These are phyloP conservation scores for Gentiana dahurica DNA, from an alignment of 257 asterid genomes.

Conservation along the genomic window DNA sequence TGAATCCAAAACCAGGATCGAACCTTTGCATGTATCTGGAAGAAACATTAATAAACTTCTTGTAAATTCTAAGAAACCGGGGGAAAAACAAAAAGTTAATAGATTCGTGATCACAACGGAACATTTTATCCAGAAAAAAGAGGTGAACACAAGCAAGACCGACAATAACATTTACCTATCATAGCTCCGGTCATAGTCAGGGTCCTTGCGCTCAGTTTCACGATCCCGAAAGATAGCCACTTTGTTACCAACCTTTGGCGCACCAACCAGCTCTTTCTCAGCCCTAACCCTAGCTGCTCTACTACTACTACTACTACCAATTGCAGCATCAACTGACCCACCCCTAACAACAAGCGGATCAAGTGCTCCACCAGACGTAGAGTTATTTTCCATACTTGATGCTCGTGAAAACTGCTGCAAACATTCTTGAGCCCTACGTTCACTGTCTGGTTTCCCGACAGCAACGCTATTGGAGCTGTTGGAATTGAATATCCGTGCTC, in stretches of 20 bases:
- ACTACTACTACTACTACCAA: conserved; percentile 69
- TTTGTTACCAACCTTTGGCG: conserved; percentile 50
- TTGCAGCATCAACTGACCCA: conserved; percentile 51
- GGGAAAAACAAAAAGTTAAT: no score
- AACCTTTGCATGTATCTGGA: conserved; percentile 87
- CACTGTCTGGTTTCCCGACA: conserved; percentile 46
- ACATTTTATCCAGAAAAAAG: not conserved
- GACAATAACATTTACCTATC: conserved; percentile 46
- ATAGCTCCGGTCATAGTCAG: conserved; percentile 87
- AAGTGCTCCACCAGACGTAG: conserved; percentile 31
- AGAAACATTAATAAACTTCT: conserved; percentile 1
- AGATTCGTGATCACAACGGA: no score
- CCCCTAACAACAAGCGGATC: conserved; percentile 43
- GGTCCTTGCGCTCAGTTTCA: conserved; percentile 88
- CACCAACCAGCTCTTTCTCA: conserved; percentile 71
- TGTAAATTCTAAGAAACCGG: no score
- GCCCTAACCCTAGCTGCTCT: conserved; percentile 64
- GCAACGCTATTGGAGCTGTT: conserved; percentile 44
- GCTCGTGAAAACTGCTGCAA: conserved; percentile 13
- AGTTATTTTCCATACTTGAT: conserved; percentile 49
- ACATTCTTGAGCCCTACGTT: conserved; percentile 48
- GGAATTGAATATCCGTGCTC: conserved; percentile 86
- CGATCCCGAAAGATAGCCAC: conserved; percentile 97
- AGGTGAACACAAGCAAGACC: not conserved
- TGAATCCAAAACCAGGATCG: conserved; percentile 91